Evolutionary conservation across 1,139 yeast genomes (phyloP), one percentile per base, ranked within the genome.

Genomic region (Debaryomyces subglobosus): DNA sequence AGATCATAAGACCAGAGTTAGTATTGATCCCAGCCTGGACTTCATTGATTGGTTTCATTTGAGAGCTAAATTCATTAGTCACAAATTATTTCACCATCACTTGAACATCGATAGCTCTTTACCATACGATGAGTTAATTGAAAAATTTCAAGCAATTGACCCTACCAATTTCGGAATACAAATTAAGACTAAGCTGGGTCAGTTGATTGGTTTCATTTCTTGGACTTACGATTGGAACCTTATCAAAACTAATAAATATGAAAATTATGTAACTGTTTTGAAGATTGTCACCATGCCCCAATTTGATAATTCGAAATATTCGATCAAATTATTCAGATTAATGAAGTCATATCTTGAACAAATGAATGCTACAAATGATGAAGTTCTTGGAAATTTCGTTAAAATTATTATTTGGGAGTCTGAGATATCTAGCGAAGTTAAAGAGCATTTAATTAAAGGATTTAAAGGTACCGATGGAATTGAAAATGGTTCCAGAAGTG

Each of bases 41-140:
- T 52, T 63, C 21, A 57, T 72, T 8, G 78, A 75, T 58, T 76
- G 81, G 81, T 75, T 72, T 54, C 80, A 76, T 50, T 61, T 74
- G 44, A 61, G 80, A 51, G 60, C 74, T 25, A 76, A 75, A 49
- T 74, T 60, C 50, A 62, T 74, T 41, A 61, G 72, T 39, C 62
- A 67, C 46, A 65, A 64, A 50, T 51, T 69, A 35, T 65, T 65
- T 47, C 59, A 64, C 42, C 58, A 59, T 25, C 46, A 56, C 1
- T 38, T 44, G 33, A 44, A 51, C 27, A 60, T 68, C 43, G 69
- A 71, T 50, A 47, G 46, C 9, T 48, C 53, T 15, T 61, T 60
- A 29, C 46, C 63, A n/a, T 63, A 67, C 49, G 64, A 64, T 1
- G 58, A 66, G 10, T 62, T 73, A 1, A 56, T 57, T 12, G 44